Evolutionary conservation across 352 stramenopile species (phyloP).

Genomic region (Pythium rishiriense): DNA sequence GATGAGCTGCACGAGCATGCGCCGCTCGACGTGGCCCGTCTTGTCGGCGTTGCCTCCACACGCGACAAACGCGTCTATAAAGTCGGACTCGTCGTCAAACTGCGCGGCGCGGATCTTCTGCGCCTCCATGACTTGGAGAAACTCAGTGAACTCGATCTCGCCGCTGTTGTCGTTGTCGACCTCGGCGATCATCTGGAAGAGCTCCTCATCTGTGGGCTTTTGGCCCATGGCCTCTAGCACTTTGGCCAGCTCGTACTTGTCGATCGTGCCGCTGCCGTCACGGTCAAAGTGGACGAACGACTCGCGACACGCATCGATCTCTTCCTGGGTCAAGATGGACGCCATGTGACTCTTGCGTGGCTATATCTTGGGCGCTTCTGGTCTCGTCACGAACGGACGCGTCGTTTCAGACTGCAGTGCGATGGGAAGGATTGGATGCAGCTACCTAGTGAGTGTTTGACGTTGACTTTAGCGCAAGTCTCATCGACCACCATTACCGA

Average conservation of each 20-base stretch:
- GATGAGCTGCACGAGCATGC: constrained; percentile 92
- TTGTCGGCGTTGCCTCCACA: constrained; percentile 93
- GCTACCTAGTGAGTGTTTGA: too few relatives aligned
- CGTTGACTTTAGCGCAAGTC: too few relatives aligned
- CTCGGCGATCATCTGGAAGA: constrained; percentile 97
- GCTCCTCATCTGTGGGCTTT: constrained; percentile 96
- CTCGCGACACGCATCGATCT: constrained; percentile 95
- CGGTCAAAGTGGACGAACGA: constrained; percentile 98
- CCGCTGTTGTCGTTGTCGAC: constrained; percentile 93
- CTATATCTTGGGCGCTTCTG: too few relatives aligned
- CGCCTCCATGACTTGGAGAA: constrained; percentile 96
- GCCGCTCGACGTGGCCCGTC: constrained; percentile 87
- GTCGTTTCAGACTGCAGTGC: constrained; percentile 1
- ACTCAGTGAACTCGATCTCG: constrained; percentile 97
- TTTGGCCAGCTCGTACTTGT: constrained; percentile 93
- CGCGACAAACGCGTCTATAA: constrained; percentile 97
- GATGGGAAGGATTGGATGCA: too few relatives aligned
- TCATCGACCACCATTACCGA: too few relatives aligned
- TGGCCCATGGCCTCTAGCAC: constrained; percentile 98
- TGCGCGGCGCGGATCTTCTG: constrained; percentile 95
- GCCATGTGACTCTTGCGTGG: constrained; percentile 30
- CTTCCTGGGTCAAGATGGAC: constrained; percentile 94
- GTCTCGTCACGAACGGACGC: not conserved
- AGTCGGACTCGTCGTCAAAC: constrained; percentile 96
- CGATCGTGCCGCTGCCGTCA: constrained; percentile 94